Percentiles rank a stretch among this genome's conserved stretches.
Conservation (phyloP, 805 yeast genomes). For the Pichia nanzhaoensis region DNA sequence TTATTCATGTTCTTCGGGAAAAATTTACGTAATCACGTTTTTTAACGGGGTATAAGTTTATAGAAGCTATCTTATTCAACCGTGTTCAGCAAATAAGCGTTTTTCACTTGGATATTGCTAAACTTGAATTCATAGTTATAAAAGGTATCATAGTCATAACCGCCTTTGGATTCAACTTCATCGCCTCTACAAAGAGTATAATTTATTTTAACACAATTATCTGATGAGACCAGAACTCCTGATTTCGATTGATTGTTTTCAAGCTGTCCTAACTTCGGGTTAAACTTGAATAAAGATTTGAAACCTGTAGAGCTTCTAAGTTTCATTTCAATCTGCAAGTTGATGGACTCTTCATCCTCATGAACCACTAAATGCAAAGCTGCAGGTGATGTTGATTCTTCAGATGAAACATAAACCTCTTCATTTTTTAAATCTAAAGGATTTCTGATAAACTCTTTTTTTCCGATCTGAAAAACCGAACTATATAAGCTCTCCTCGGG, state of each 20-base stretch:
- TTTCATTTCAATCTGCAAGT: constrained; percentile 20
- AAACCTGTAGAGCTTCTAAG: constrained; percentile 5
- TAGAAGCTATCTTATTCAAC: constrained; percentile 1
- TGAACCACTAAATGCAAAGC: constrained; percentile 18
- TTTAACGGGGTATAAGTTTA: too few species aligned
- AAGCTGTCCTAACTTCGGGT: background rate
- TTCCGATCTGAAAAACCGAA: constrained; percentile 11
- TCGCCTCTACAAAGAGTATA: constrained; percentile 21
- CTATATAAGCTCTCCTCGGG: background rate
- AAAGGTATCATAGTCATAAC: constrained; percentile 23
- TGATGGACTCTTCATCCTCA: constrained; percentile 23
- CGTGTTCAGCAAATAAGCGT: constrained; percentile 18
- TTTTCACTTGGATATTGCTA: constrained; percentile 19
- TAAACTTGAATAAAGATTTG: constrained; percentile 8
- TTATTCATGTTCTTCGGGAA: too few species aligned
- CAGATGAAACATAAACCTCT: background rate
- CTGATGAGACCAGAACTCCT: constrained; percentile 5
- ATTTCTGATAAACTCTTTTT: constrained; percentile 17
- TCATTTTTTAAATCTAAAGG: constrained; percentile 15
- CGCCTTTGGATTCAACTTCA: constrained; percentile 22
- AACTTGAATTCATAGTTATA: constrained; percentile 21
- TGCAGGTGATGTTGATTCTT: background rate
- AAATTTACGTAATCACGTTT: too few species aligned
- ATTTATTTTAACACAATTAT: constrained; percentile 9
- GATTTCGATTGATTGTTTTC: constrained; percentile 3